A percentile compares a stretch with the other conserved stretches of the same genome.
Conservation (phyloP, 192 early-diverging fungal genomes). For the Backusella australiensis region DNA sequence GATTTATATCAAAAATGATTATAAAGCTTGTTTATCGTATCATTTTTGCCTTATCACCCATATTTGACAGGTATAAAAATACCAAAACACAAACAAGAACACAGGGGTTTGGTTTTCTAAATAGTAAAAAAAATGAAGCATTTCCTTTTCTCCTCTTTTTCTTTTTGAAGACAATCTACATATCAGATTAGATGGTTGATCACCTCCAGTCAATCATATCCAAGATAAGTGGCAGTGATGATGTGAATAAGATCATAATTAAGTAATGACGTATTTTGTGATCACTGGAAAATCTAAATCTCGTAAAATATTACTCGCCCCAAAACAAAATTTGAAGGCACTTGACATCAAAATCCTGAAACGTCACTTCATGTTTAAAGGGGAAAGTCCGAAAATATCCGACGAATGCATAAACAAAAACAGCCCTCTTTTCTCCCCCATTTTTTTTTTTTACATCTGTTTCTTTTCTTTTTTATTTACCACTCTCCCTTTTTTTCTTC, state of each 20-base stretch:
- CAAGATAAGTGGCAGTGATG: neutral
- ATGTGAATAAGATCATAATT: neutral
- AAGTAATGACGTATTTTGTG: neutral
- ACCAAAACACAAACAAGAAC: neutral
- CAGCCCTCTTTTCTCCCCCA: neutral
- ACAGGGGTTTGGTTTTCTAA: neutral
- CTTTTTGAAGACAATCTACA: neutral
- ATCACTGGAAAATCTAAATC: neutral
- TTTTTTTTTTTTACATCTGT: neutral
- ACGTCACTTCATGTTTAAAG: neutral
- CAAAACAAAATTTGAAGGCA: neutral
- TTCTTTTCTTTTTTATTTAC: neutral
- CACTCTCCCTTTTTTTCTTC: neutral
- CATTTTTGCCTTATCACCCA: neutral
- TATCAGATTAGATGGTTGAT: neutral
- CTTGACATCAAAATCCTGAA: slow-evolving; percentile 7
- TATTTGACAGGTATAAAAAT: neutral
- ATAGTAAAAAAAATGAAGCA: neutral
- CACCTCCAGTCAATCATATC: neutral
- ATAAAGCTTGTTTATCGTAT: neutral
- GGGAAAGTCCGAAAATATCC: slow-evolving; percentile 9
- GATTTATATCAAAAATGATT: neutral
- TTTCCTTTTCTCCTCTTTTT: neutral
- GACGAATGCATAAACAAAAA: neutral
- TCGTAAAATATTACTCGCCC: neutral